Evolutionary conservation across 2,329 filamentous ascomycete species (phyloP).

Genomic region (Aureobasidium sp.): DNA sequence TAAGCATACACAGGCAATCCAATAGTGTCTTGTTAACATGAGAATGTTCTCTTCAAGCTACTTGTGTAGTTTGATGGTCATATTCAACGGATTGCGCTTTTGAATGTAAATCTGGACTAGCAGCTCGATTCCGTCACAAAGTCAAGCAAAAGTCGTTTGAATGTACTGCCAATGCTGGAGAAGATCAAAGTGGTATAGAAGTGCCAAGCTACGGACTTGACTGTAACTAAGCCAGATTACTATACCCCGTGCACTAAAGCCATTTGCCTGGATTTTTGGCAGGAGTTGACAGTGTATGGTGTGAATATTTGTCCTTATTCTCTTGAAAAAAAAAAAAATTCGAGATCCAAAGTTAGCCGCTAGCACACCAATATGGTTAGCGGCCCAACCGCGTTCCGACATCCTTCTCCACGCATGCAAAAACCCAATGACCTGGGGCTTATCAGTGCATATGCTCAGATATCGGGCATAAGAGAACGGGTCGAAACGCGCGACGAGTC

Average conservation of each 20-base stretch:
- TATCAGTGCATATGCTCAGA: constrained; percentile 6
- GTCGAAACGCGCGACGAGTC: constrained; percentile 8
- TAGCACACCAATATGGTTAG: not conserved
- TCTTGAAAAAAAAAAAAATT: not conserved
- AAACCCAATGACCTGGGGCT: constrained; percentile 2
- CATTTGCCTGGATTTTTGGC: not conserved
- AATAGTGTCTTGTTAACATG: too few species aligned
- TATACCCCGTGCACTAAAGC: too few species aligned
- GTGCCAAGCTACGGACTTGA: too few species aligned
- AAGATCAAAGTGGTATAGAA: too few species aligned
- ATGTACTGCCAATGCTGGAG: too few species aligned
- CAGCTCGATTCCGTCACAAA: not conserved
- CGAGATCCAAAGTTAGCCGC: too few species aligned
- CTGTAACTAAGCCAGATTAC: too few species aligned
- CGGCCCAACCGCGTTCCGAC: not conserved
- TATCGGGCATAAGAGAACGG: not conserved
- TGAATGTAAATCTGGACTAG: rapidly evolving
- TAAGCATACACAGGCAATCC: not conserved
- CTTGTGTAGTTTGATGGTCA: not conserved
- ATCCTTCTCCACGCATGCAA: not conserved
- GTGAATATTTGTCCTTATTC: not conserved
- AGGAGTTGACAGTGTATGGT: not conserved
- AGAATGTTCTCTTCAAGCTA: not conserved
- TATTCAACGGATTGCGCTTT: not conserved
- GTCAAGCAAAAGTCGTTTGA: too few species aligned